Conservation (phyloP, 169 alveolate species). For the Plasmodium reichenowi region DNA sequence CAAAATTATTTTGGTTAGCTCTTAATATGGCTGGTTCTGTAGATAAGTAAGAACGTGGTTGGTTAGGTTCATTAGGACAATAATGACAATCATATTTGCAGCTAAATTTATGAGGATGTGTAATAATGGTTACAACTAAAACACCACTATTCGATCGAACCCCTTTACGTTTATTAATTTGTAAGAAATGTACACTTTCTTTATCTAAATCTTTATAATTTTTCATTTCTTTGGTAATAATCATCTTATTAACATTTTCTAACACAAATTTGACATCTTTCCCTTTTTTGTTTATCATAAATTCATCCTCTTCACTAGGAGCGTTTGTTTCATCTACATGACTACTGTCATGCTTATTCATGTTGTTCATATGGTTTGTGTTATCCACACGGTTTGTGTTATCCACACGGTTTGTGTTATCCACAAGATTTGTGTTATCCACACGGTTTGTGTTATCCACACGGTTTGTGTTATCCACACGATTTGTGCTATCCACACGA, state of each 20-base stretch:
- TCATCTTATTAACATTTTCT: slow-evolving; percentile 75
- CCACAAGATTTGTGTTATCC: background rate
- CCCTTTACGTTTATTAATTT: slow-evolving; percentile 87
- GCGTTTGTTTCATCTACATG: background rate
- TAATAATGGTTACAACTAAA: slow-evolving; percentile 94
- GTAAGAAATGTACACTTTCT: slow-evolving; percentile 81
- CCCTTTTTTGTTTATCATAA: slow-evolving; percentile 40
- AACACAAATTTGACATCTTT: slow-evolving; percentile 59
- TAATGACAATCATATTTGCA: slow-evolving; percentile 94
- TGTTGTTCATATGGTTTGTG: background rate
- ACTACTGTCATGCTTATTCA: background rate
- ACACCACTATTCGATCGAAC: slow-evolving; percentile 93
- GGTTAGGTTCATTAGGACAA: slow-evolving; percentile 97
- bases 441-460: background rate
- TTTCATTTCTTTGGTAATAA: slow-evolving; percentile 71
- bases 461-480: background rate
- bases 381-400: background rate
- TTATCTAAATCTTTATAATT: slow-evolving; percentile 64
- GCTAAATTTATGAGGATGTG: slow-evolving; percentile 94
- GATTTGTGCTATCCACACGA: background rate
- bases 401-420: background rate
- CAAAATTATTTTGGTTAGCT: slow-evolving; percentile 95
- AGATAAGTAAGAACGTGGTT: slow-evolving; percentile 95
- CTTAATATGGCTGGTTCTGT: slow-evolving; percentile 97
- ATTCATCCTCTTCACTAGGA: slow-evolving; percentile 13